Evolutionary conservation across 2,329 filamentous ascomycete genomes (phyloP).

Genomic region (Phyllosticta paracitricarpa): DNA sequence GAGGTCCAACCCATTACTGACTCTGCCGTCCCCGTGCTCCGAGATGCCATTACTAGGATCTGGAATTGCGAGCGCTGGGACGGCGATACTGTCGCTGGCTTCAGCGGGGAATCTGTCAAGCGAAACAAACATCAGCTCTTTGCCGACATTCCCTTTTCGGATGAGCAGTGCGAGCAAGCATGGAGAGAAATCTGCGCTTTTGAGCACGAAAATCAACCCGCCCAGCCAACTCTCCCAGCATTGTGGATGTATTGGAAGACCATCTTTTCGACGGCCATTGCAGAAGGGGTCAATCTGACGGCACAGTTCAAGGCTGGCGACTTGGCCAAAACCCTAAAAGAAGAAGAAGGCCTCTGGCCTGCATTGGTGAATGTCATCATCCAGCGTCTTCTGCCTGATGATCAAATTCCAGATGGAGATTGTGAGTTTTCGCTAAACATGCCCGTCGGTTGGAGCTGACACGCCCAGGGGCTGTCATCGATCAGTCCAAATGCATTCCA

Average conservation of each 20-base stretch:
- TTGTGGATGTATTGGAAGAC: conserved; percentile 40
- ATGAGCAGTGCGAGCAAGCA: conserved; percentile 39
- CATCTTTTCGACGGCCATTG: conserved; percentile 31
- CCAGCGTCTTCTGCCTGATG: conserved; percentile 21
- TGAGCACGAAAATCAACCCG: conserved; percentile 32
- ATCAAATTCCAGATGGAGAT: conserved; percentile 17
- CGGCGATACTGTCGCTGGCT: conserved; percentile 18
- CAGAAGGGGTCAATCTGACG: conserved; percentile 32
- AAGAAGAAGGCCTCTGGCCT: conserved; percentile 27
- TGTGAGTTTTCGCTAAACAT: conserved; percentile 3
- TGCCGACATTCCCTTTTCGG: conserved; percentile 42
- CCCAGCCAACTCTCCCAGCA: conserved; percentile 39
- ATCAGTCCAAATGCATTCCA: conserved; percentile 21
- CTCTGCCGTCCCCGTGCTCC: conserved; percentile 27
- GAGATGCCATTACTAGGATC: conserved; percentile 20
- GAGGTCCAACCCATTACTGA: conserved; percentile 29
- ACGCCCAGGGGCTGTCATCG: conserved; percentile 23
- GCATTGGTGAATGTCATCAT: conserved; percentile 29
- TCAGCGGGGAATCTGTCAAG: conserved; percentile 15
- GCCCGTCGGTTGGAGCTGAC: not conserved
- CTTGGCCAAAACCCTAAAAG: conserved; percentile 21
- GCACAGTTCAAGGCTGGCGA: conserved; percentile 27
- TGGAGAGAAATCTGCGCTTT: conserved; percentile 47
- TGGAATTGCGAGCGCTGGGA: conserved; percentile 13
- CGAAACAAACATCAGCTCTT: conserved; percentile 33